Evolutionary conservation across 1,284 basidiomycete species (phyloP).

Genomic region (Heimioporus retisporus): DNA sequence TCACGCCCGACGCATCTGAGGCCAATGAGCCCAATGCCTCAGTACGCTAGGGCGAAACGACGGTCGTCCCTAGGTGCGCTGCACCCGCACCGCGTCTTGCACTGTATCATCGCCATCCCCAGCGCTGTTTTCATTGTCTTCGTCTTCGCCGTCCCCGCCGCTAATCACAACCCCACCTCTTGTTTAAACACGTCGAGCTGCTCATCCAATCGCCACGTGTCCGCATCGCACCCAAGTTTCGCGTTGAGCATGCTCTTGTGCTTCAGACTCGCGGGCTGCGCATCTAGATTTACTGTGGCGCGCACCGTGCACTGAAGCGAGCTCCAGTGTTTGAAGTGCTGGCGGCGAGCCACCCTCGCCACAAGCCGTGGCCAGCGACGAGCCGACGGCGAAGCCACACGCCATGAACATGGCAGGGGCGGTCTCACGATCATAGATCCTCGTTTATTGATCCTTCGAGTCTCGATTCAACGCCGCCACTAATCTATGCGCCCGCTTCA

Average conservation of each 20-base stretch:
- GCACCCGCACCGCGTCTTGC: conserved; percentile 47
- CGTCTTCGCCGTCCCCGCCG: conserved; percentile 39
- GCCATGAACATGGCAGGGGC: too few species aligned
- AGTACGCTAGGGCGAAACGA: conserved; percentile 58
- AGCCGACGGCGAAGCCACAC: too few species aligned
- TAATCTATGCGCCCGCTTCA: too few species aligned
- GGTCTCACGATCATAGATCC: too few species aligned
- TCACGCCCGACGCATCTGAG: conserved; percentile 77
- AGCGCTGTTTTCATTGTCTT: conserved; percentile 41
- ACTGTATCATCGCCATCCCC: too few species aligned
- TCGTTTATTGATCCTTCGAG: too few species aligned
- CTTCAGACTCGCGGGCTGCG: conserved; percentile 42
- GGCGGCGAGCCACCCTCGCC: too few species aligned
- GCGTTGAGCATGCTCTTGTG: conserved; percentile 87
- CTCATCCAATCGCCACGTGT: conserved; percentile 72
- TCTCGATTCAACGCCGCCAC: too few species aligned
- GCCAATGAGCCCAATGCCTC: conserved; percentile 56
- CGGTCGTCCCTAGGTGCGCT: conserved; percentile 69
- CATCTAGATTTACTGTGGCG: conserved; percentile 40
- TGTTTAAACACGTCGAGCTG: conserved; percentile 77
- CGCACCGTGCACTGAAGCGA: too few species aligned
- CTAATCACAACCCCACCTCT: conserved; percentile 64
- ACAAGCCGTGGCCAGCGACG: too few species aligned
- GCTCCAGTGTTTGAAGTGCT: too few species aligned
- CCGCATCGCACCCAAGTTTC: conserved; percentile 97